These are phyloP conservation scores for Ciborinia camelliae DNA, from an alignment of 2,329 filamentous ascomycete genomes.

Conservation along the genomic window DNA sequence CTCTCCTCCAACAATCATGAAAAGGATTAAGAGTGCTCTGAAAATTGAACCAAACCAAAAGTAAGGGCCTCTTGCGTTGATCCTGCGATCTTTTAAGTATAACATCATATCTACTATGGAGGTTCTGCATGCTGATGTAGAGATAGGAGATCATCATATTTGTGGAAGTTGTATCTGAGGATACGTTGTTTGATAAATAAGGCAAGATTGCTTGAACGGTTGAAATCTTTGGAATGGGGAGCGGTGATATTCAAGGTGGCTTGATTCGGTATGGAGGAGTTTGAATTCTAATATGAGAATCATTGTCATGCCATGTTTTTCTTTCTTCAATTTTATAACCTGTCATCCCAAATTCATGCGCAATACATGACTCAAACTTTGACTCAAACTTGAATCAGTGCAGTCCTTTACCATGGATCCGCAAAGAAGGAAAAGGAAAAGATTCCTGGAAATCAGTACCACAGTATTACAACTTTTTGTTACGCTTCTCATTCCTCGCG, in stretches of 20 bases:
- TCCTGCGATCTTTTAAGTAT: neutral
- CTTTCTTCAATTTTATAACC: no score
- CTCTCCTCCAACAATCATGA: neutral
- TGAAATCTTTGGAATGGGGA: neutral
- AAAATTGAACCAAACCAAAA: neutral
- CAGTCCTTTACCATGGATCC: neutral
- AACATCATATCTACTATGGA: neutral
- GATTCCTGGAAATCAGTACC: neutral
- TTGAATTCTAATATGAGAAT: neutral
- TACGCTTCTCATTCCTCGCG: no score
- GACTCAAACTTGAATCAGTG: no score
- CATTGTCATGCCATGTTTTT: neutral
- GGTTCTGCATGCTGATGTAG: neutral
- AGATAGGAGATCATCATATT: neutral
- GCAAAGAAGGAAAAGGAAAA: neutral
- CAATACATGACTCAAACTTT: no score
- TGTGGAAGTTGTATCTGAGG: neutral
- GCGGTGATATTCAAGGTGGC: neutral
- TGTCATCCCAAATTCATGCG: neutral
- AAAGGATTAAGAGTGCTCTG: conserved; percentile 1
- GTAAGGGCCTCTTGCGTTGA: neutral
- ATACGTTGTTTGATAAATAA: neutral
- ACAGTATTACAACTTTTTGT: neutral
- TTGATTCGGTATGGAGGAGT: neutral
- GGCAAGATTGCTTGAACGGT: neutral